These are phyloP conservation scores for Ceratopteris richardii DNA, from an alignment of 75 land plant species.

Conservation along the genomic window DNA sequence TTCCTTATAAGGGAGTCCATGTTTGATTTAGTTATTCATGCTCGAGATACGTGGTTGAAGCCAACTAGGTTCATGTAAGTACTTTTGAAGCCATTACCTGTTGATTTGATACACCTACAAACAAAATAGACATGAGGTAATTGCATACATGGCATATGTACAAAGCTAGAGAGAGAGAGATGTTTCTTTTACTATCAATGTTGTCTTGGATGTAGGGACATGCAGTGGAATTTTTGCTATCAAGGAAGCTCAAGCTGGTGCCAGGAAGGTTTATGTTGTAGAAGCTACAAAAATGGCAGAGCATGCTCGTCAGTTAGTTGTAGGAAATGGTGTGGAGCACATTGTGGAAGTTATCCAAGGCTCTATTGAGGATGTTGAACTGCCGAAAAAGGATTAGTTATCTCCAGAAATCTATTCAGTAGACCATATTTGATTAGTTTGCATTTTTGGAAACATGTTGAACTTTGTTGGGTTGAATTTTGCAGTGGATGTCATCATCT, in stretches of 20 bases:
- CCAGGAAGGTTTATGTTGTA: constrained; percentile 91
- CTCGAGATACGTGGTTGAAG: constrained; percentile 88
- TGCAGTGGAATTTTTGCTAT: constrained; percentile 97
- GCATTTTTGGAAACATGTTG: background rate
- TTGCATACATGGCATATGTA: no score
- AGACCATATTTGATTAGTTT: background rate
- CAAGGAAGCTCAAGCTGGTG: constrained; percentile 97
- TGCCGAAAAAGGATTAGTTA: constrained; percentile 85
- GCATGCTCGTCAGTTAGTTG: no score
- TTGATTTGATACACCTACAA: no score
- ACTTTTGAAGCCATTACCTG: no score
- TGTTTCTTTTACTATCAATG: constrained; percentile 31
- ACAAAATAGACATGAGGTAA: no score
- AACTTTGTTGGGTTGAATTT: constrained; percentile 12
- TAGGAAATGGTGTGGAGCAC: no score
- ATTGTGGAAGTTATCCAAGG: constrained; percentile 96
- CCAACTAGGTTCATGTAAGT: constrained; percentile 82
- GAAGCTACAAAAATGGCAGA: constrained; percentile 99
- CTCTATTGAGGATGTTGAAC: constrained; percentile 70
- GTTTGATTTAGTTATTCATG: constrained; percentile 97
- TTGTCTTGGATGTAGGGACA: constrained; percentile 94
- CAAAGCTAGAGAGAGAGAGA: no score
- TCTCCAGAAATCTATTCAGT: background rate
- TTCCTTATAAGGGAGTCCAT: constrained; percentile 95
- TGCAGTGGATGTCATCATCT: constrained; percentile 96